Evolutionary conservation across 2,329 filamentous ascomycete genomes (phyloP), one percentile per base, ranked within the genome.

Genomic region (Clarireedia sp.): DNA sequence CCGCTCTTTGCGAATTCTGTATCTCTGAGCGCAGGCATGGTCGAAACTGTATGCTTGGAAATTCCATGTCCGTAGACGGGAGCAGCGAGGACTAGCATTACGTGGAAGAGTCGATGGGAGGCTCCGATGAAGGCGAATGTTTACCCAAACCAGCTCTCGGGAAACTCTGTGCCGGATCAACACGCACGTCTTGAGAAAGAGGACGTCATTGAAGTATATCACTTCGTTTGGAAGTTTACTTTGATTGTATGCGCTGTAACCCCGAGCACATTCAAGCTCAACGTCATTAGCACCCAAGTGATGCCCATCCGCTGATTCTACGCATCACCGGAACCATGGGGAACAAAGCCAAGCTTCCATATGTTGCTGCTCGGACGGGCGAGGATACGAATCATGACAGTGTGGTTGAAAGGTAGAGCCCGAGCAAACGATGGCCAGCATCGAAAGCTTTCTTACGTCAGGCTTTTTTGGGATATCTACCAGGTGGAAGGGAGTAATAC

Each of bases 61-160:
- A 75, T 66, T 9, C 69, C 72, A 47, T 63, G 60, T 17, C 67
- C 67, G 49, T 72, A 72, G 3, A 68, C 64, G 16, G 74, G 55
- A 1, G 69, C 72, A 2, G 74, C 76, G 10, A 71, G 63, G 17
- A 78, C 63, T 14, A 78, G 74, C 57, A 73, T 67, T 2, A 76
- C 58, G 56, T 79, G 76, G 66, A 79, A 73, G 21, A 77, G 63
- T 63, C 79, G 74, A 62, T 79, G 76, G 54, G 73, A 76, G 1
- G 73, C 69, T 1, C 75, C 75, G 19, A 73, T 66, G 1, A 78
- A 62, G 57, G 79, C 76, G 49, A 77, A 78, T 2, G 55, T 66
- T 14, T 68, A 67, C 2, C 72, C 74, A 41, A 65, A 72, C 67
- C 71, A 74, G 48, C 66, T 66, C 60, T 78, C 75, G 0, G 75